Percentiles rank a stretch among this genome's conserved stretches.
phyloP scores from a whole-genome alignment of 2,329 filamentous ascomycete species.

The Monascus ruber region DNA sequence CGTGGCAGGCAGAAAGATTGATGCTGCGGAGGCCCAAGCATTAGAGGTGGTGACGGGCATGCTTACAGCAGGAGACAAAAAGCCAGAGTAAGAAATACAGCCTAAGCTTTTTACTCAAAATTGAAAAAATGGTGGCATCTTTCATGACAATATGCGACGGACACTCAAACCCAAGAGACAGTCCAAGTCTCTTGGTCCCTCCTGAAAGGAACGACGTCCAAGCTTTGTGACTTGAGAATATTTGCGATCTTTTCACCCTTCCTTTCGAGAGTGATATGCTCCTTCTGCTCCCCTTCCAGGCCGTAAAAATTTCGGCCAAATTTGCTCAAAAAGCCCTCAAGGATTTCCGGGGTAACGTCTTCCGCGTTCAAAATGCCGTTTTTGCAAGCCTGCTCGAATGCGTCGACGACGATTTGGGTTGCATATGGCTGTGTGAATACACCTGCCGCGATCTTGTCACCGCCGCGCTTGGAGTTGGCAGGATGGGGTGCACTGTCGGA shows the following conservation, averaged over 20 bases:
- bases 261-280: conserved; percentile 47
- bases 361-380: conserved; percentile 42
- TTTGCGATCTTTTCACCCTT: conserved; percentile 45
- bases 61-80: conserved; percentile 18
- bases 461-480: conserved; percentile 43
- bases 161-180: conserved; percentile 18
- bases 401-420: conserved; percentile 47
- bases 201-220: conserved; percentile 56
- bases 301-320: conserved; percentile 50
- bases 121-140: neutral
- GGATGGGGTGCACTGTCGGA: conserved; percentile 63
- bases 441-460: conserved; percentile 42
- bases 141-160: conserved; percentile 2
- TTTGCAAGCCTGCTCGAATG: conserved; percentile 44
- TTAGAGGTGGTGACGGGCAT: conserved; percentile 29
- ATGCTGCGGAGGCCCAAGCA: conserved; percentile 28
- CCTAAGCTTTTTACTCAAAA: neutral
- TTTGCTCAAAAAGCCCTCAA: conserved; percentile 47
- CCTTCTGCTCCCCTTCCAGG: conserved; percentile 34
- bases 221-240: conserved; percentile 42
- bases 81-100: conserved; percentile 1
- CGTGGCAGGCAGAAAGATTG: conserved; percentile 28
- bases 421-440: conserved; percentile 53
- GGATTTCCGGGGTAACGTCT: conserved; percentile 42
- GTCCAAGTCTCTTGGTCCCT: conserved; percentile 45